A percentile compares a stretch with the other conserved stretches of the same genome.
These are phyloP conservation scores for Lactifluus piperatus DNA, from an alignment of 768 basidiomycete species.

Conservation along the genomic window DNA sequence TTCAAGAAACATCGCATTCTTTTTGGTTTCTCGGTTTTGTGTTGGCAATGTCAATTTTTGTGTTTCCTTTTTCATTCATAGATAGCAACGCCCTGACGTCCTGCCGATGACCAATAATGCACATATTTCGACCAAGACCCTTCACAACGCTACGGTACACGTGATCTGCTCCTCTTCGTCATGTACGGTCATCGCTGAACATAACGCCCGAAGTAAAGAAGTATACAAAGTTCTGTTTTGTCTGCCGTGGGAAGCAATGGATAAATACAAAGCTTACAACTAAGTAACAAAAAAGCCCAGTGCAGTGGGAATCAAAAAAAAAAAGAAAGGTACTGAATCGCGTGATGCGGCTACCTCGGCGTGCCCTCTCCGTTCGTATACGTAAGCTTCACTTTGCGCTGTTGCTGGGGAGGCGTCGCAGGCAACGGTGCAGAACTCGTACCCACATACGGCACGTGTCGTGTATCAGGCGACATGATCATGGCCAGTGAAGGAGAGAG, in stretches of 20 bases:
- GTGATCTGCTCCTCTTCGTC: not conserved
- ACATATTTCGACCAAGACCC: not conserved
- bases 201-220: not conserved
- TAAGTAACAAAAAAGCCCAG: not conserved
- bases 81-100: not conserved
- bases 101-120: not conserved
- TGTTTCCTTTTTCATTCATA: not conserved
- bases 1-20: not conserved
- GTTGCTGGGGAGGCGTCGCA: constrained; percentile 19
- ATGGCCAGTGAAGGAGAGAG: constrained; percentile 57
- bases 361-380: constrained; percentile 15
- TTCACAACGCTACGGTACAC: constrained; percentile 1
- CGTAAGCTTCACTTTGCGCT: constrained; percentile 19
- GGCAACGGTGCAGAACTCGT: constrained; percentile 5
- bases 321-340: not conserved
- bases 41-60: not conserved
- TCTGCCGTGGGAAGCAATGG: not conserved
- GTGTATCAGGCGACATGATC: constrained; percentile 45
- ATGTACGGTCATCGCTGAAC: not conserved
- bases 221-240: not conserved
- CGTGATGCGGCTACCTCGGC: not conserved
- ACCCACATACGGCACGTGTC: constrained; percentile 22
- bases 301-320: not conserved
- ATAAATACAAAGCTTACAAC: constrained; percentile 2
- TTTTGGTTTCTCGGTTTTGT: not conserved